Conservation (phyloP, 2,329 filamentous ascomycete genomes). For the Scolecobasidium constrictum region DNA sequence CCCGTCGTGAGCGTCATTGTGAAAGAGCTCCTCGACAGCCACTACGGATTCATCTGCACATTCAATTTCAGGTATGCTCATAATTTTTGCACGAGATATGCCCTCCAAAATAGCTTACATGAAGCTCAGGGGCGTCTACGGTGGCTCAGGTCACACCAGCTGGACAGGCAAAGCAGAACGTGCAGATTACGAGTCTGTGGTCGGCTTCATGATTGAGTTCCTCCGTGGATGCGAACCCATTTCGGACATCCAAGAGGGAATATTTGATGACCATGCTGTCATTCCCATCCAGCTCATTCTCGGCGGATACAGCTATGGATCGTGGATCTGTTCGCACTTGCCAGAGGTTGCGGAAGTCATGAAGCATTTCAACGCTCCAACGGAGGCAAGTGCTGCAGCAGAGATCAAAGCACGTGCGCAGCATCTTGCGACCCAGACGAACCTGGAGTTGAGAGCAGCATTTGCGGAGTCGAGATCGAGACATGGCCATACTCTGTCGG, state of each 20-base stretch:
- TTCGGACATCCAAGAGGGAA: not conserved
- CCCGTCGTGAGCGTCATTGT: slow-evolving; percentile 59
- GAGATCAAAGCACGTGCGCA: slow-evolving; percentile 62
- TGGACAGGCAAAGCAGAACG: slow-evolving; percentile 79
- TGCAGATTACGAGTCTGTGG: slow-evolving; percentile 64
- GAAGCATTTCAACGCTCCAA: slow-evolving; percentile 43
- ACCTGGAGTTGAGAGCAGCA: not conserved
- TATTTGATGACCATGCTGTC: not conserved
- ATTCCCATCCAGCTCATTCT: slow-evolving; percentile 40
- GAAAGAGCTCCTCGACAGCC: slow-evolving; percentile 47
- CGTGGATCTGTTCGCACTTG: slow-evolving; percentile 65
- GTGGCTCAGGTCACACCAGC: slow-evolving; percentile 66
- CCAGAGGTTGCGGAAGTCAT: slow-evolving; percentile 49
- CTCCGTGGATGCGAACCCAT: not conserved
- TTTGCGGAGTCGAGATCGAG: not conserved
- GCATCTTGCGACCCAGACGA: slow-evolving; percentile 41
- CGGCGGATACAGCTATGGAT: slow-evolving; percentile 84
- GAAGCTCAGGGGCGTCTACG: slow-evolving; percentile 57
- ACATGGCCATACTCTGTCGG: slow-evolving; percentile 4
- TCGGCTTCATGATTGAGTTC: slow-evolving; percentile 11
- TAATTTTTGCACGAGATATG: no score
- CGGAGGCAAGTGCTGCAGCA: slow-evolving; percentile 46
- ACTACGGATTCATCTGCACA: slow-evolving; percentile 59
- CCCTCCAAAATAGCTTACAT: not conserved
- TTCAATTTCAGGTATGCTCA: slow-evolving; percentile 79